Evolutionary conservation across 2,329 filamentous ascomycete genomes (phyloP).

Genomic region (Exserohilum turcica): DNA sequence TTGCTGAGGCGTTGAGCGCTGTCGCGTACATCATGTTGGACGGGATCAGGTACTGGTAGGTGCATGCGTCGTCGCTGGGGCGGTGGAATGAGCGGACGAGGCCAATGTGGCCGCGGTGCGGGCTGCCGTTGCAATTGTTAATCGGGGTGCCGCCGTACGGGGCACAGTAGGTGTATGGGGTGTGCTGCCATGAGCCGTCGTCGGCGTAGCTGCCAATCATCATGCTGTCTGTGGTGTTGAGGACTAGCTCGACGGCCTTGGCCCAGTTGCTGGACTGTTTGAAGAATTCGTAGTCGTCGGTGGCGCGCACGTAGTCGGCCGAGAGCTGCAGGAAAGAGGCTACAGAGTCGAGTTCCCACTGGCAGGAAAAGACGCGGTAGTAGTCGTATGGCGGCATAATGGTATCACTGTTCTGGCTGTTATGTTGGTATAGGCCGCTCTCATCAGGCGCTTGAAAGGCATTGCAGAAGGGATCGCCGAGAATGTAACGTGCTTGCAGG

Average conservation of each 20-base stretch:
- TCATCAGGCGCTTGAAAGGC: conserved; percentile 58
- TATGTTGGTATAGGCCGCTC: conserved; percentile 48
- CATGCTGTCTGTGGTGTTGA: conserved; percentile 53
- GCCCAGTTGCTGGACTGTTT: conserved; percentile 52
- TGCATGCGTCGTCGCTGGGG: conserved; percentile 57
- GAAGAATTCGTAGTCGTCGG: conserved; percentile 55
- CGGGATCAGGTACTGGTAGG: conserved; percentile 57
- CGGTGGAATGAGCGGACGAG: conserved; percentile 56
- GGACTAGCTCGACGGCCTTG: conserved; percentile 49
- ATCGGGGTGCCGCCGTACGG: conserved; percentile 52
- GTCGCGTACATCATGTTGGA: conserved; percentile 73
- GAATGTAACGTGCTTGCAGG: conserved; percentile 70
- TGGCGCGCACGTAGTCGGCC: conserved; percentile 54
- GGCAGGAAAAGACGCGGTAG: conserved; percentile 56
- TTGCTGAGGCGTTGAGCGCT: conserved; percentile 60
- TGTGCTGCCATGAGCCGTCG: conserved; percentile 51
- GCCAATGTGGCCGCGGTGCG: conserved; percentile 54
- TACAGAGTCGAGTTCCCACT: conserved; percentile 59
- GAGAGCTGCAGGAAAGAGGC: conserved; percentile 57
- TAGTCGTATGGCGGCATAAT: conserved; percentile 54
- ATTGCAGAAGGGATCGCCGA: conserved; percentile 61
- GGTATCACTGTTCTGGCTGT: conserved; percentile 47
- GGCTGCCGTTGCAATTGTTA: conserved; percentile 60
- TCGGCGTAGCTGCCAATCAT: conserved; percentile 54
- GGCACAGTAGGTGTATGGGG: conserved; percentile 55